Conservation (phyloP, 1,284 basidiomycete species). For the Malassezia sp. region DNA sequence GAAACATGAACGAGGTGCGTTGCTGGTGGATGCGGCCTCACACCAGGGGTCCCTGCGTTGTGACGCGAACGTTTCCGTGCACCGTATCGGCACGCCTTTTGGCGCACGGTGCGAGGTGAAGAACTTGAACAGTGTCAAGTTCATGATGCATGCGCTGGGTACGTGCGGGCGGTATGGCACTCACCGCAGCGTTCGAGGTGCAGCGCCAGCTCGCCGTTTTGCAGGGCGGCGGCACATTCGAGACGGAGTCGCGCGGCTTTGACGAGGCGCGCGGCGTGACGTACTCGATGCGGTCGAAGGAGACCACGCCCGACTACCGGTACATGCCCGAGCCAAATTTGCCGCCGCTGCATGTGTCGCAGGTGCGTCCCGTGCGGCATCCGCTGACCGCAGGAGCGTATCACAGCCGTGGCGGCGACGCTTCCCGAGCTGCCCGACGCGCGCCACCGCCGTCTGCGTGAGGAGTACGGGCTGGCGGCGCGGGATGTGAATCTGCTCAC, state of each 20-base stretch:
- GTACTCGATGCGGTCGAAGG: constrained; percentile 72
- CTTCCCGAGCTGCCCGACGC: constrained; percentile 71
- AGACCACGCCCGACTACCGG: constrained; percentile 86
- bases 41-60: constrained; percentile 60
- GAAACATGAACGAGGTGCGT: constrained; percentile 85
- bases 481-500: constrained; percentile 48
- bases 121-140: constrained; percentile 84
- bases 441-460: constrained; percentile 56
- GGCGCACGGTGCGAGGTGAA: constrained; percentile 93
- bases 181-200: constrained; percentile 56
- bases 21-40: too few relatives aligned
- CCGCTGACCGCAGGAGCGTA: constrained; percentile 50
- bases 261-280: constrained; percentile 73
- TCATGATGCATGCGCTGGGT: constrained; percentile 78
- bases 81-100: constrained; percentile 52
- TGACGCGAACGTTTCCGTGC: constrained; percentile 79
- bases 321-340: constrained; percentile 98
- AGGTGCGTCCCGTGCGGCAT: too few relatives aligned
- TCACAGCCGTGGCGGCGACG: constrained; percentile 52
- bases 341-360: constrained; percentile 60
- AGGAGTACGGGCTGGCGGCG: constrained; percentile 54
- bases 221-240: constrained; percentile 51
- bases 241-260: constrained; percentile 83
- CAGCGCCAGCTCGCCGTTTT: constrained; percentile 61
- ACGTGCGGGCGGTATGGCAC: constrained; percentile 30